A percentile compares a stretch with the other conserved stretches of the same genome.
These are phyloP conservation scores for Hyaloscypha finlandica DNA, from an alignment of 495 filamentous ascomycete genomes.

Conservation along the genomic window DNA sequence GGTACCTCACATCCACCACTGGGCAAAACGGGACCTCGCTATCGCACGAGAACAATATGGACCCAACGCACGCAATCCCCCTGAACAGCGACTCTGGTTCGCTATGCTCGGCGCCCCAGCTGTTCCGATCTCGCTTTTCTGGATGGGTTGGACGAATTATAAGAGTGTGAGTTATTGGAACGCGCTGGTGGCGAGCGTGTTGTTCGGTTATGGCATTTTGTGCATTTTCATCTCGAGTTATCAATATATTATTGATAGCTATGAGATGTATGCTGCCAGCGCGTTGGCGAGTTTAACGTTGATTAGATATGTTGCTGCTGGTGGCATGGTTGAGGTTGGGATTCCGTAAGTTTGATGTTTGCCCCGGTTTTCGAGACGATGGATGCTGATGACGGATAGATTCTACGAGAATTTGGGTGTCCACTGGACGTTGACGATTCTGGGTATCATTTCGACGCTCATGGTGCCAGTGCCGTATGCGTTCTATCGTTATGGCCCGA, in stretches of 20 bases:
- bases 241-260: conserved; percentile 69
- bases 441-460: conserved; percentile 50
- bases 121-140: conserved; percentile 62
- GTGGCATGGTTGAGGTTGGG: conserved; percentile 38
- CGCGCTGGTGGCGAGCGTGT: conserved; percentile 46
- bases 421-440: conserved; percentile 57
- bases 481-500: conserved; percentile 51
- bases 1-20: conserved; percentile 56
- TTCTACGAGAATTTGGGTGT: conserved; percentile 56
- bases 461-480: conserved; percentile 53
- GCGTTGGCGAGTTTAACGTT: conserved; percentile 58
- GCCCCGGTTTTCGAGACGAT: background rate
- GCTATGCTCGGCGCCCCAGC: conserved; percentile 57
- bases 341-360: conserved; percentile 24
- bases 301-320: conserved; percentile 45
- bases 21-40: conserved; percentile 50
- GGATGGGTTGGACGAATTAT: conserved; percentile 60
- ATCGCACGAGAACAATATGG: conserved; percentile 35
- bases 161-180: conserved; percentile 55
- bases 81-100: conserved; percentile 60
- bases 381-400: background rate
- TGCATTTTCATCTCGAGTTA: conserved; percentile 65
- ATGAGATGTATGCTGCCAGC: conserved; percentile 63
- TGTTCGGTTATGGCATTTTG: conserved; percentile 60
- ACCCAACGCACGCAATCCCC: conserved; percentile 36